phyloP scores from a whole-genome alignment of 441 rosid genomes.

The Manihot esculenta region DNA sequence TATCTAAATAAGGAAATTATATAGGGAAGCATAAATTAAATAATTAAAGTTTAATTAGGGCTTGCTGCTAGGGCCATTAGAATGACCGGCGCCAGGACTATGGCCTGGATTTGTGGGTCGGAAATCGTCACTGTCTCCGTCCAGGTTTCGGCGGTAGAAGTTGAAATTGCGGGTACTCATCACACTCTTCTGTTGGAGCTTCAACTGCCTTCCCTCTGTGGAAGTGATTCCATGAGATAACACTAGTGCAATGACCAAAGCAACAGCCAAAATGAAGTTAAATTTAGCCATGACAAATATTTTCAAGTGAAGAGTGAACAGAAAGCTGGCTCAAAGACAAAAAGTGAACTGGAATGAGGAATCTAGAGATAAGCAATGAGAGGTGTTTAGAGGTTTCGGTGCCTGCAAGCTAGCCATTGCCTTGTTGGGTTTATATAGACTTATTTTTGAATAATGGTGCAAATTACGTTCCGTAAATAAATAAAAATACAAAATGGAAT shows the following conservation, averaged over 20 bases:
- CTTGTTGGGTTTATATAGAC: slow-evolving; percentile 36
- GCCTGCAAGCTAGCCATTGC: slow-evolving; percentile 14
- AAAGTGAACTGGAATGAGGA: background rate
- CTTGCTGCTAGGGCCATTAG: slow-evolving; percentile 19
- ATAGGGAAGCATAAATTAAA: too few species aligned
- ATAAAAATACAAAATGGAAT: slow-evolving; percentile 5
- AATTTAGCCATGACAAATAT: slow-evolving; percentile 29
- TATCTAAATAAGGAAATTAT: too few species aligned
- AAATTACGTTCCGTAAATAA: slow-evolving; percentile 9
- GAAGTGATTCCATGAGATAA: slow-evolving; percentile 26
- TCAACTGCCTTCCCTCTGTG: slow-evolving; percentile 32
- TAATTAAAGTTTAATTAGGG: too few species aligned
- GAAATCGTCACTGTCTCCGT: slow-evolving; percentile 26
- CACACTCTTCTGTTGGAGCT: background rate
- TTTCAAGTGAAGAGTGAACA: background rate
- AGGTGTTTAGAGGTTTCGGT: slow-evolving; percentile 11
- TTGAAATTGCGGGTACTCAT: background rate
- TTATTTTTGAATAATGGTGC: background rate
- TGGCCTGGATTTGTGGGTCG: slow-evolving; percentile 46
- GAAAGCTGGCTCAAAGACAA: background rate
- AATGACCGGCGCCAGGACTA: slow-evolving; percentile 51
- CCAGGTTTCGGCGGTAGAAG: background rate
- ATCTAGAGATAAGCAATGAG: slow-evolving; percentile 7
- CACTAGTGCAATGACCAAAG: slow-evolving; percentile 25
- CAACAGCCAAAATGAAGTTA: slow-evolving; percentile 19